Conservation (phyloP, 495 filamentous ascomycete species). For the Thermochaetoides thermophila region DNA sequence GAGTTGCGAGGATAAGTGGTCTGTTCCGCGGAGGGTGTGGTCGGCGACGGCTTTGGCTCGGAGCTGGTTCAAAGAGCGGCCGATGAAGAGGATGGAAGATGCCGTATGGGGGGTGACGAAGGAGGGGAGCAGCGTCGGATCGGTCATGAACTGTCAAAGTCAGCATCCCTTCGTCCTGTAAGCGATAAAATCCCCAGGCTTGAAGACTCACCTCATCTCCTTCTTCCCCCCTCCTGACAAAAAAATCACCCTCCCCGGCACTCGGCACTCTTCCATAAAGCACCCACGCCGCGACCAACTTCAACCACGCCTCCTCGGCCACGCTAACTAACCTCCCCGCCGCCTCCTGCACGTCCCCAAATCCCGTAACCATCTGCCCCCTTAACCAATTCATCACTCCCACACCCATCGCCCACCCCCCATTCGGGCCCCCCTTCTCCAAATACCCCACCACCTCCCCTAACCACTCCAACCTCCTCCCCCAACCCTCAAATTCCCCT, state of each 20-base stretch:
- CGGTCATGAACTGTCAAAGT: slow-evolving; percentile 26
- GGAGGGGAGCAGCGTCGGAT: slow-evolving; percentile 44
- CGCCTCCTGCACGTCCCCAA: slow-evolving; percentile 64
- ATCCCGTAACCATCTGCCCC: slow-evolving; percentile 69
- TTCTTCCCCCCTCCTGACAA: slow-evolving; percentile 36
- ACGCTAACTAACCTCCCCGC: slow-evolving; percentile 52
- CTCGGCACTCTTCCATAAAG: slow-evolving; percentile 68
- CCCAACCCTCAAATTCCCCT: slow-evolving; percentile 73
- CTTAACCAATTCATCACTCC: slow-evolving; percentile 63
- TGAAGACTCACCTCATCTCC: slow-evolving; percentile 13
- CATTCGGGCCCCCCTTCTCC: slow-evolving; percentile 8
- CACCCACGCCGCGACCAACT: slow-evolving; percentile 77
- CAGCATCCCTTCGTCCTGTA: no score
- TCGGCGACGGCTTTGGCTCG: slow-evolving; percentile 34
- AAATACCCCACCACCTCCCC: slow-evolving; percentile 57
- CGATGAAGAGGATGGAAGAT: slow-evolving; percentile 78
- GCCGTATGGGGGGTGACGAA: slow-evolving; percentile 67
- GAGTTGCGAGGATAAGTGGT: slow-evolving; percentile 54
- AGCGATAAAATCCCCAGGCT: no score
- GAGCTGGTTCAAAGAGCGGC: slow-evolving; percentile 74
- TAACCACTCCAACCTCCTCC: slow-evolving; percentile 71
- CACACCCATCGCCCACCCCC: slow-evolving; percentile 32
- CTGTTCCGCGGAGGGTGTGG: slow-evolving; percentile 44
- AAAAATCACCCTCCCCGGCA: slow-evolving; percentile 69
- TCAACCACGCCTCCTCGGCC: slow-evolving; percentile 83